phyloP scores from a whole-genome alignment of 176 grass and related monocot genomes.

The Cymbopogon citratus region DNA sequence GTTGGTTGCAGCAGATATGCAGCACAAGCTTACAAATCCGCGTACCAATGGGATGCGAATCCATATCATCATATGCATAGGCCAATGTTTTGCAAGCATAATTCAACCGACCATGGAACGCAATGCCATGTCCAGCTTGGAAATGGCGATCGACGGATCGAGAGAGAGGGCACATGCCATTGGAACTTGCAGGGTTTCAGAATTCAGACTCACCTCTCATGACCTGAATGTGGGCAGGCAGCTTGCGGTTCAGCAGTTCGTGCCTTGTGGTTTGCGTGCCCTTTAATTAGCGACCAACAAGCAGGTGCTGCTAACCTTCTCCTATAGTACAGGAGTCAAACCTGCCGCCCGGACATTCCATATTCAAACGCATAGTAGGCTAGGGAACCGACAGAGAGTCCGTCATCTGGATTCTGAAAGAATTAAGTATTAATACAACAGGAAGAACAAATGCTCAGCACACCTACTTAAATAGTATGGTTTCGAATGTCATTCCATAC shows the following conservation, averaged over 20 bases:
- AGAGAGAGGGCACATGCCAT: background rate
- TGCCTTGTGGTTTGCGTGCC: constrained; percentile 1
- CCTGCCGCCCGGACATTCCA: background rate
- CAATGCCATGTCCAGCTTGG: background rate
- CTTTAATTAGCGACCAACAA: background rate
- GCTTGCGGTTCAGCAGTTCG: background rate
- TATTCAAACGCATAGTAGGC: background rate
- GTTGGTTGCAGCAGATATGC: too few species aligned
- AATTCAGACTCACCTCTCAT: background rate
- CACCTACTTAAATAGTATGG: background rate
- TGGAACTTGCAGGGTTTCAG: background rate
- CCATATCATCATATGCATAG: background rate
- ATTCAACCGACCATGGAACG: background rate
- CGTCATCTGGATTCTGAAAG: background rate
- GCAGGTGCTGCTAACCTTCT: background rate
- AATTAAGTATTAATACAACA: background rate
- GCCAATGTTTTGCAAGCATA: background rate
- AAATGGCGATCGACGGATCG: background rate
- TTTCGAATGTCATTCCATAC: background rate
- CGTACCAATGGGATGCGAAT: background rate
- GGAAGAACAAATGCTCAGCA: background rate
- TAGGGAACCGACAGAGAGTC: background rate
- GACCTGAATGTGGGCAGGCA: too few species aligned
- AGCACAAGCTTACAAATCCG: background rate
- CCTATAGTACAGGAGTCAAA: constrained; percentile 14